Conservation (phyloP, 2,329 filamentous ascomycete genomes). For the Sclerotiophoma versabilis region DNA sequence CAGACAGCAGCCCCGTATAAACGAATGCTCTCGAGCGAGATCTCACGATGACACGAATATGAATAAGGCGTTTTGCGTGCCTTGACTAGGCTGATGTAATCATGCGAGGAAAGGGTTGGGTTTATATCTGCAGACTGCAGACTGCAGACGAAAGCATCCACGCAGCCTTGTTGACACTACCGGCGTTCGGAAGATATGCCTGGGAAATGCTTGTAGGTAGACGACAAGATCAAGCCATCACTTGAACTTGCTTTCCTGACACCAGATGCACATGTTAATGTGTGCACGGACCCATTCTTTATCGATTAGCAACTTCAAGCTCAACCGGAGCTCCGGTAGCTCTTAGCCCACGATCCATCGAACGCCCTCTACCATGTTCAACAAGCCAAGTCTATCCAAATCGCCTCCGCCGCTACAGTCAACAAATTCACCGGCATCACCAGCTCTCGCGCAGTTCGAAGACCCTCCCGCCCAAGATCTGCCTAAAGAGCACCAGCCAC, state of each 20-base stretch:
- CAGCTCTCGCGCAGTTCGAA: slow-evolving; percentile 32
- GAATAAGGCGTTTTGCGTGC: not conserved
- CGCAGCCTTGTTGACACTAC: not conserved
- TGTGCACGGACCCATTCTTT: slow-evolving; percentile 31
- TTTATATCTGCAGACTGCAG: not conserved
- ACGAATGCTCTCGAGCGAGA: not conserved
- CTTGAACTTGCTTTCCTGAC: not conserved
- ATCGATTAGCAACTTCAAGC: slow-evolving; percentile 29
- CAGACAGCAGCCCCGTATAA: slow-evolving; percentile 30
- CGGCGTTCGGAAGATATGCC: slow-evolving; percentile 40
- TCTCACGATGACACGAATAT: not conserved
- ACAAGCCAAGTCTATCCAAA: slow-evolving; percentile 27
- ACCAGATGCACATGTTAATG: slow-evolving; percentile 21
- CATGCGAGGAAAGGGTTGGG: not conserved
- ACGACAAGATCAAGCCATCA: not conserved
- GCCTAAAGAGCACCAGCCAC: slow-evolving; percentile 23
- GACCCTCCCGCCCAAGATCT: slow-evolving; percentile 31
- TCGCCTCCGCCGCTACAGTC: slow-evolving; percentile 25
- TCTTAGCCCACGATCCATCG: slow-evolving; percentile 24
- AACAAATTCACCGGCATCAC: slow-evolving; percentile 36
- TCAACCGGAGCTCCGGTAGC: slow-evolving; percentile 33
- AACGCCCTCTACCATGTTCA: slow-evolving; percentile 38
- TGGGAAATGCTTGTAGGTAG: slow-evolving; percentile 2
- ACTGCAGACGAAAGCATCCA: not conserved
- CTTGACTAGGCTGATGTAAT: not conserved